These are phyloP conservation scores for Colletotrichum melonis DNA, from an alignment of 2,329 filamentous ascomycete genomes.

Conservation along the genomic window DNA sequence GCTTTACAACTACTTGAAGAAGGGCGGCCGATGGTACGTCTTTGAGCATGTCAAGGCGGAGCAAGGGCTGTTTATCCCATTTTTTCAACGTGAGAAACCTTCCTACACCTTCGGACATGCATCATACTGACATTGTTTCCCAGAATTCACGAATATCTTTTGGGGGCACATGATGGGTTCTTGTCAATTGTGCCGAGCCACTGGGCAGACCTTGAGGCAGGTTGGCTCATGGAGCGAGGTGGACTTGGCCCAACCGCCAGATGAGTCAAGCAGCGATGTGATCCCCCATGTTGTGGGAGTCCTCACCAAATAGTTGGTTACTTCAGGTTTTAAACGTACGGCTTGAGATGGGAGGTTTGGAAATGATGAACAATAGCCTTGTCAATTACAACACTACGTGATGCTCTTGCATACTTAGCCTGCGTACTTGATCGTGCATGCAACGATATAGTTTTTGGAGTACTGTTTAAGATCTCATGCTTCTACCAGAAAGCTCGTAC, in stretches of 20 bases:
- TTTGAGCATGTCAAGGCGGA: conserved; percentile 60
- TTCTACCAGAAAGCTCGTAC: too few relatives aligned
- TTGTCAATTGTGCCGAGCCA: background rate
- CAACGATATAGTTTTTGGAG: too few relatives aligned
- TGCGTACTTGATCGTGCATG: too few relatives aligned
- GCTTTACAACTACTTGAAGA: conserved; percentile 60
- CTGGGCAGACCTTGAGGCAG: background rate
- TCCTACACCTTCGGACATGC: background rate
- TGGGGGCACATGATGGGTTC: conserved; percentile 47
- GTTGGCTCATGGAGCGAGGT: conserved; percentile 4
- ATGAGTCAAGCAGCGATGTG: background rate
- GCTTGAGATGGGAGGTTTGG: too few relatives aligned
- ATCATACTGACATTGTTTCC: background rate
- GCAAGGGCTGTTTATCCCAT: conserved; percentile 45
- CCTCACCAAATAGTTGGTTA: background rate
- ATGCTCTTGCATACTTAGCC: too few relatives aligned
- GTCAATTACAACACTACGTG: too few relatives aligned
- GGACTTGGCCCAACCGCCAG: background rate
- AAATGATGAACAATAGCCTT: too few relatives aligned
- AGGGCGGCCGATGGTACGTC: conserved; percentile 63
- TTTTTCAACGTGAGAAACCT: conserved; percentile 52
- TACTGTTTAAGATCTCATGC: too few relatives aligned
- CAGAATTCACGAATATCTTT: conserved; percentile 54
- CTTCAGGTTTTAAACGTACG: too few relatives aligned
- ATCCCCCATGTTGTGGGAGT: conserved; percentile 7